A percentile compares a stretch with the other conserved stretches of the same genome.
These are phyloP conservation scores for Chaetomium tenue DNA, from an alignment of 495 filamentous ascomycete genomes.

Conservation along the genomic window DNA sequence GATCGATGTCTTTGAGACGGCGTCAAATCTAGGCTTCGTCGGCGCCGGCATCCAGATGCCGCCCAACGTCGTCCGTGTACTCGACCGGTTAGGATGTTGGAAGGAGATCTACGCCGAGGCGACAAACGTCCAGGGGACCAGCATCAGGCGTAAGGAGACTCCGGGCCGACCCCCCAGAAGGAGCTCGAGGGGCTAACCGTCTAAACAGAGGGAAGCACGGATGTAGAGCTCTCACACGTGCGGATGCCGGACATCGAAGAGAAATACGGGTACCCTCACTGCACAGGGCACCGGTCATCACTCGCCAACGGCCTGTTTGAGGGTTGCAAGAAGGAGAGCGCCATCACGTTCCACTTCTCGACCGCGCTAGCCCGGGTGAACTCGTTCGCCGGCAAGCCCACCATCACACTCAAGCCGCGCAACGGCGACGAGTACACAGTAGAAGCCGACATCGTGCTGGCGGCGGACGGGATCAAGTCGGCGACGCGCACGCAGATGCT, in stretches of 20 bases:
- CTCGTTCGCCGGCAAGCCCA: slow-evolving; percentile 55
- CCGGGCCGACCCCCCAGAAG: not conserved
- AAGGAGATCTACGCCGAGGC: slow-evolving; percentile 64
- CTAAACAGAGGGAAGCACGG: slow-evolving; percentile 62
- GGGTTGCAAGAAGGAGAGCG: slow-evolving; percentile 60
- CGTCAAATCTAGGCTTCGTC: slow-evolving; percentile 73
- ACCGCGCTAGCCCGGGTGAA: slow-evolving; percentile 53
- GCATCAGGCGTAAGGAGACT: slow-evolving; percentile 39
- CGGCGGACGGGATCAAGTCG: slow-evolving; percentile 72
- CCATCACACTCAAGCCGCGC: slow-evolving; percentile 57
- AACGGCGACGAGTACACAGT: slow-evolving; percentile 55
- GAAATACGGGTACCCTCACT: slow-evolving; percentile 71
- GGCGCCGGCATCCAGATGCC: slow-evolving; percentile 81
- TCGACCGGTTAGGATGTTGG: slow-evolving; percentile 69
- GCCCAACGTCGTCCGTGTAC: slow-evolving; percentile 73
- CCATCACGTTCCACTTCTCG: slow-evolving; percentile 69
- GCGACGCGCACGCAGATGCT: slow-evolving; percentile 62
- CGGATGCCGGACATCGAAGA: slow-evolving; percentile 62
- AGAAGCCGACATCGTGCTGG: slow-evolving; percentile 67
- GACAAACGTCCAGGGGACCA: slow-evolving; percentile 46
- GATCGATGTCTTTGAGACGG: slow-evolving; percentile 70
- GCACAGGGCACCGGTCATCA: slow-evolving; percentile 72
- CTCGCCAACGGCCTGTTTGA: slow-evolving; percentile 68
- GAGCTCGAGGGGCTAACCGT: not conserved
- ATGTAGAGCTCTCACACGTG: slow-evolving; percentile 67